phyloP scores from a whole-genome alignment of 768 basidiomycete genomes.

The Nidula microcarpa region DNA sequence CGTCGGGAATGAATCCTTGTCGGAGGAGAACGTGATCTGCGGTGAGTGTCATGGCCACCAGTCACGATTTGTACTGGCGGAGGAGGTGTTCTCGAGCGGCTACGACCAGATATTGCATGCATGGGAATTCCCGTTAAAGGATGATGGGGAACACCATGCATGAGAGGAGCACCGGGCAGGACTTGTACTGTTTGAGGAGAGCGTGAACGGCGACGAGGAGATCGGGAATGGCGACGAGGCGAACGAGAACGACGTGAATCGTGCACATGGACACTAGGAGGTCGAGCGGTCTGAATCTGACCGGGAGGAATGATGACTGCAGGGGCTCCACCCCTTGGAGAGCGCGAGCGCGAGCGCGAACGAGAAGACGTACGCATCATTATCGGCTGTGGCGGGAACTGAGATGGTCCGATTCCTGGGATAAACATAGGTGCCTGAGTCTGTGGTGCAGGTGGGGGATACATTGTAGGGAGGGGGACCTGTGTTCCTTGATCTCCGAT shows the following conservation, averaged over 20 bases:
- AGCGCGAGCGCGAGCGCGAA: conserved; percentile 12
- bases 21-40: conserved; percentile 14
- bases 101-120: background rate
- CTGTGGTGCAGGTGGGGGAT: background rate
- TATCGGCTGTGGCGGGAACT: background rate
- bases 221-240: conserved; percentile 11
- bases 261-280: background rate
- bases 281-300: background rate
- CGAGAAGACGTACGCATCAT: conserved; percentile 1
- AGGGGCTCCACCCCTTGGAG: conserved; percentile 2
- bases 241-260: conserved; percentile 8
- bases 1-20: conserved; percentile 4
- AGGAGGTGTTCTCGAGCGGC: background rate
- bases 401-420: background rate
- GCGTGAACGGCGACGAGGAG: conserved; percentile 6
- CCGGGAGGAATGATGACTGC: background rate
- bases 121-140: no score
- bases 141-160: no score
- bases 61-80: background rate
- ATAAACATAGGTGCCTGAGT: background rate
- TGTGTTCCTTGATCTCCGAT: background rate
- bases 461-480: background rate
- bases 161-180: background rate
- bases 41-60: background rate
- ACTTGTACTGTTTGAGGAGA: conserved; percentile 3